Conservation (phyloP, 306 rosid species). For the Elaeagnus macrophylla region DNA sequence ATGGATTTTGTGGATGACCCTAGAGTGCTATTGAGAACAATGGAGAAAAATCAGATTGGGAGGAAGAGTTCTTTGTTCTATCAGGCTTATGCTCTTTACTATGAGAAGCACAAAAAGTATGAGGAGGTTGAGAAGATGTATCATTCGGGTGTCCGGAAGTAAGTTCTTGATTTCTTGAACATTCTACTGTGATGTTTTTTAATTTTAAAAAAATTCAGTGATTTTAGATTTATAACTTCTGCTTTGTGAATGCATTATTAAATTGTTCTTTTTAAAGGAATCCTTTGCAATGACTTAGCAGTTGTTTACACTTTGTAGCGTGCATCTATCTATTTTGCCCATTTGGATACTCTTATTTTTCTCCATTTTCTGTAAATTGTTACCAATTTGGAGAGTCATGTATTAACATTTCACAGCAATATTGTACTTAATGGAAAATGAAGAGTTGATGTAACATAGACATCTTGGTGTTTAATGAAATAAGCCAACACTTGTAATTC, state of each 20-base stretch:
- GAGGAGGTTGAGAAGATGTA: constrained; percentile 77
- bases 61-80: constrained; percentile 58
- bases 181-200: background rate
- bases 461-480: no score
- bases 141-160: constrained; percentile 57
- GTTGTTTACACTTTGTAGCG: no score
- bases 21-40: constrained; percentile 39
- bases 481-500: no score
- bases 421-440: no score
- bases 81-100: constrained; percentile 67
- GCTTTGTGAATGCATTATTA: background rate
- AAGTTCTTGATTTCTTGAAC: constrained; percentile 6
- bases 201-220: background rate
- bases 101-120: constrained; percentile 66
- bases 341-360: no score
- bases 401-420: no score
- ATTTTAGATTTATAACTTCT: background rate
- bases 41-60: constrained; percentile 77
- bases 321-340: no score
- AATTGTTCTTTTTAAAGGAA: no score
- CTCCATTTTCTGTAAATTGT: no score
- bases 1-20: constrained; percentile 87
- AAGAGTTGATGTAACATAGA: no score
- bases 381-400: no score
- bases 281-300: no score